Percentiles rank a stretch among this genome's conserved stretches.
Conservation (phyloP, 139 green algal genomes). For the Closterium sp. region DNA sequence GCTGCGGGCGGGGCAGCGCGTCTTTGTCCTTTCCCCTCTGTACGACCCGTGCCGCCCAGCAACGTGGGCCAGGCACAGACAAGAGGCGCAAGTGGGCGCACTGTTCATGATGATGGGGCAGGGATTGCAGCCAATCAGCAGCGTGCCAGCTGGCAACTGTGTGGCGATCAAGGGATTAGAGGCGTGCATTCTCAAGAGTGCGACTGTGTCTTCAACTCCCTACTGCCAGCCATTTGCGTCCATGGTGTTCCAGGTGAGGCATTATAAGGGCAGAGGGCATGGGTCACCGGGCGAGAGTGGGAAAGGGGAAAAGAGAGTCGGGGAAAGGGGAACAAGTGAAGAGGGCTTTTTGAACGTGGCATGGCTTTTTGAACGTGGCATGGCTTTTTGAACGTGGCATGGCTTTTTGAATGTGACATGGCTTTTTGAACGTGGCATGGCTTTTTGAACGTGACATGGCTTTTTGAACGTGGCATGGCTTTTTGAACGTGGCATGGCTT, state of each 20-base stretch:
- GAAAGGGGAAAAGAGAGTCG: not conserved
- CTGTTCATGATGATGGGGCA: conserved; percentile 98
- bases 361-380: too few species aligned
- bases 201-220: conserved; percentile 78
- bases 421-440: too few species aligned
- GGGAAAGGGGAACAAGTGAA: not conserved
- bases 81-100: conserved; percentile 47
- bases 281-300: not conserved
- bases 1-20: conserved; percentile 37
- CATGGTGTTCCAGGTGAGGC: conserved; percentile 81
- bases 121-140: conserved; percentile 65
- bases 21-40: conserved; percentile 49
- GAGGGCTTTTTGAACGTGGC: too few species aligned
- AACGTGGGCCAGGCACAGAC: not conserved
- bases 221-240: conserved; percentile 73
- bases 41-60: conserved; percentile 49
- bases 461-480: too few species aligned
- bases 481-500: too few species aligned
- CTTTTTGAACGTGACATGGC: too few species aligned
- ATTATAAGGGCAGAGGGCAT: too few species aligned
- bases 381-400: too few species aligned
- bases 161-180: conserved; percentile 82
- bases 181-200: conserved; percentile 84
- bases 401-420: too few species aligned
- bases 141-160: conserved; percentile 87